Percentiles rank a stretch among this genome's conserved stretches.
These are phyloP conservation scores for Alternaria sp. DNA, from an alignment of 2,329 filamentous ascomycete genomes.

Conservation along the genomic window DNA sequence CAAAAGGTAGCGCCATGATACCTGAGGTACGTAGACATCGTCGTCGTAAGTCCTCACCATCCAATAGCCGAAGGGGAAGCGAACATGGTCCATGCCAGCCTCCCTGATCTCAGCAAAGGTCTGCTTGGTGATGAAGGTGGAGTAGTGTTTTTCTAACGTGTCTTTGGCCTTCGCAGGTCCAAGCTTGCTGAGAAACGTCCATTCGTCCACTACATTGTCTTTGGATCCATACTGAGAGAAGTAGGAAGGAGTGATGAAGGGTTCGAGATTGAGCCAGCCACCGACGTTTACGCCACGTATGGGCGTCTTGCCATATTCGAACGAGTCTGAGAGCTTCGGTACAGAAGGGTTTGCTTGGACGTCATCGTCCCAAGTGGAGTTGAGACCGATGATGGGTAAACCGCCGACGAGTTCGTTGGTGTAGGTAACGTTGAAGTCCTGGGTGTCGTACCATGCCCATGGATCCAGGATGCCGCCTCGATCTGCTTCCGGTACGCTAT, in stretches of 20 bases:
- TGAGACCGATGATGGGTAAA: slow-evolving; percentile 89
- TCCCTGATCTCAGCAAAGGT: slow-evolving; percentile 85
- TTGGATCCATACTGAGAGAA: slow-evolving; percentile 72
- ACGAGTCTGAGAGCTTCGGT: slow-evolving; percentile 76
- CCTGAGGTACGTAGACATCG: slow-evolving; percentile 87
- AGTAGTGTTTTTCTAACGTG: slow-evolving; percentile 89
- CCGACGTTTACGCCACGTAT: slow-evolving; percentile 92
- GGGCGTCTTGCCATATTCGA: slow-evolving; percentile 80
- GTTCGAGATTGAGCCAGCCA: slow-evolving; percentile 92
- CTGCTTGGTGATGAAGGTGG: slow-evolving; percentile 82
- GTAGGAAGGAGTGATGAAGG: slow-evolving; percentile 92
- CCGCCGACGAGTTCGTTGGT: slow-evolving; percentile 84
- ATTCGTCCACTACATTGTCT: slow-evolving; percentile 84
- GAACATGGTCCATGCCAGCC: slow-evolving; percentile 94
- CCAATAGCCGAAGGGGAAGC: slow-evolving; percentile 96
- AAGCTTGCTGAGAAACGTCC: slow-evolving; percentile 75
- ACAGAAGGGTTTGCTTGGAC: slow-evolving; percentile 79
- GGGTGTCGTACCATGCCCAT: slow-evolving; percentile 88
- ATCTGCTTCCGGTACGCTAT: slow-evolving; percentile 63
- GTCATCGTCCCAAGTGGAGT: slow-evolving; percentile 85
- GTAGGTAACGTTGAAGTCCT: slow-evolving; percentile 93
- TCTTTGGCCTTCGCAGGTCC: slow-evolving; percentile 69
- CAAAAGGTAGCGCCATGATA: slow-evolving; percentile 92
- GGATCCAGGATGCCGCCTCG: slow-evolving; percentile 84
- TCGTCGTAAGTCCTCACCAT: slow-evolving; percentile 82